These are phyloP conservation scores for Crithidia fasciculata DNA, from an alignment of 208 protist species.

Conservation along the genomic window DNA sequence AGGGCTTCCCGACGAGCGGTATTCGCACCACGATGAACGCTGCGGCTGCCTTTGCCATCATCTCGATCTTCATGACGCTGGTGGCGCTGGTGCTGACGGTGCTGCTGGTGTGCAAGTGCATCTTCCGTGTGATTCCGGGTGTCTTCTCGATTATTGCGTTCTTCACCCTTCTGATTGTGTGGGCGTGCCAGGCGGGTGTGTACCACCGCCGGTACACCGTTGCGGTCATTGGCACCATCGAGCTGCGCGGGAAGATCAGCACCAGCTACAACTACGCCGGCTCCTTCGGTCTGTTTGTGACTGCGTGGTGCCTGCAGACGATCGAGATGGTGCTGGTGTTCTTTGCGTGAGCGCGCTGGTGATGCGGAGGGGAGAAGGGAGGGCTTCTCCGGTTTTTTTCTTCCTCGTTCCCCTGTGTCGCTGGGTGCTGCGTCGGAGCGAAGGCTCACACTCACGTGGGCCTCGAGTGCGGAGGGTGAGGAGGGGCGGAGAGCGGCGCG, in stretches of 20 bases:
- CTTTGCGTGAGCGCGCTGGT: slow-evolving; percentile 1
- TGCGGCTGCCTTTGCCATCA: slow-evolving; percentile 43
- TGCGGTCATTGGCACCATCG: not conserved
- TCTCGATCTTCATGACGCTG: slow-evolving; percentile 47
- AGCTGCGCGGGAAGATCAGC: slow-evolving; percentile 4
- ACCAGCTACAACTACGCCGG: slow-evolving; percentile 12
- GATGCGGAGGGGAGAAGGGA: not conserved
- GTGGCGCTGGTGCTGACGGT: slow-evolving; percentile 25
- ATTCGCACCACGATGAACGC: slow-evolving; percentile 32
- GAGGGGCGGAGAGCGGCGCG: too few species aligned
- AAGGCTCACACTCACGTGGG: too few species aligned
- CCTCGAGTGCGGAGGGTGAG: too few species aligned
- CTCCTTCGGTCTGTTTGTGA: slow-evolving; percentile 36
- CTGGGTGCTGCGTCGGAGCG: too few species aligned
- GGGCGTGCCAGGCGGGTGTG: slow-evolving; percentile 39
- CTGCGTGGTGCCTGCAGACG: slow-evolving; percentile 46
- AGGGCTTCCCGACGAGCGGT: slow-evolving; percentile 29
- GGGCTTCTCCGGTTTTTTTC: not conserved
- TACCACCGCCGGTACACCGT: slow-evolving; percentile 23
- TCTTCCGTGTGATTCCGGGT: slow-evolving; percentile 13
- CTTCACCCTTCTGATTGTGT: slow-evolving; percentile 33
- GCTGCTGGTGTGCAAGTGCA: slow-evolving; percentile 26
- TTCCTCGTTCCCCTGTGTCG: not conserved
- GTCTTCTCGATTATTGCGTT: slow-evolving; percentile 26
- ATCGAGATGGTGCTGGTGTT: slow-evolving; percentile 26